Conservation (phyloP, 495 filamentous ascomycete genomes). For the Rhypophila decipiens region DNA sequence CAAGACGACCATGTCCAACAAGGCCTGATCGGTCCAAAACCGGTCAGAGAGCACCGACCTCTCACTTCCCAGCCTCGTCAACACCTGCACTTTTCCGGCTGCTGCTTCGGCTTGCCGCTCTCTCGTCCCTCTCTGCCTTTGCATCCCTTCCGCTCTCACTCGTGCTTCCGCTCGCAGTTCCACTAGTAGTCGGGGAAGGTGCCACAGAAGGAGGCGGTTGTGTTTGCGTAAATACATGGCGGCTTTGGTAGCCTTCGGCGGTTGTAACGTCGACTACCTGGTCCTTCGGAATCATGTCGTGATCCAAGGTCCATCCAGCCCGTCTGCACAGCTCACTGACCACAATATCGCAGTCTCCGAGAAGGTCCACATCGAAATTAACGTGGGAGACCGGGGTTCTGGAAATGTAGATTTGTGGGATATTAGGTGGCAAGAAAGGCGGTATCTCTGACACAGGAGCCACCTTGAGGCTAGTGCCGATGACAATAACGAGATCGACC, state of each 20-base stretch:
- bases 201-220: no score
- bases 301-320: constrained; percentile 80
- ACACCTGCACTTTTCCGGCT: no score
- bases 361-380: constrained; percentile 89
- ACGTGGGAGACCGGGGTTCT: constrained; percentile 81
- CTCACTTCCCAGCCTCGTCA: no score
- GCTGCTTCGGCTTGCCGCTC: no score
- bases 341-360: constrained; percentile 89
- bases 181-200: no score
- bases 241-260: constrained; percentile 58
- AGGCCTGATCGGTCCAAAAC: no score
- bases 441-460: constrained; percentile 91
- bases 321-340: constrained; percentile 83
- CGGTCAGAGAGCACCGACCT: no score
- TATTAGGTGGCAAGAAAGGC: constrained; percentile 63
- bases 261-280: constrained; percentile 52
- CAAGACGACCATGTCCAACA: no score
- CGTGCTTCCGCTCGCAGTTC: no score
- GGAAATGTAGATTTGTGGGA: constrained; percentile 93
- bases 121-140: no score
- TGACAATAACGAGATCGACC: constrained; percentile 91
- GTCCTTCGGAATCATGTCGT: constrained; percentile 73
- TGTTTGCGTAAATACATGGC: constrained; percentile 58
- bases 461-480: constrained; percentile 94
- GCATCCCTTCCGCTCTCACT: no score